Conservation (phyloP, 2,329 filamentous ascomycete genomes). For the Scedosporium aurantiacum region DNA sequence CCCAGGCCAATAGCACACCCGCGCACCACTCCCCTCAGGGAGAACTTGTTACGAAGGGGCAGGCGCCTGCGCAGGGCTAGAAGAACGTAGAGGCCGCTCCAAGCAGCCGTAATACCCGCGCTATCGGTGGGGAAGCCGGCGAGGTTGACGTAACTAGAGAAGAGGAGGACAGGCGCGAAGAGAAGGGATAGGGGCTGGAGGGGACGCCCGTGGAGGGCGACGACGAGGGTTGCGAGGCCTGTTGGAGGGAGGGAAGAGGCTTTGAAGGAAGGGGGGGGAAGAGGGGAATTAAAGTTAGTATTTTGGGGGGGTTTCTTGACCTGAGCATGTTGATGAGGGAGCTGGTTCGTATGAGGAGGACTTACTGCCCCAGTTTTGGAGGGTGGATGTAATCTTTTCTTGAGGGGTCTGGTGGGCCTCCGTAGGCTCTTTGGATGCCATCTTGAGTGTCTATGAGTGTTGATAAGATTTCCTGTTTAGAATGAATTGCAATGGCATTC, state of each 20-base stretch:
- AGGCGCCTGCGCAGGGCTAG: constrained; percentile 39
- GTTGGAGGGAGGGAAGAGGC: constrained; percentile 43
- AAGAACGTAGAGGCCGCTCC: constrained; percentile 46
- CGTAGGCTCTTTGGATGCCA: not conserved
- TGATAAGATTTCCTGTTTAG: not conserved
- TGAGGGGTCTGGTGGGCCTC: not conserved
- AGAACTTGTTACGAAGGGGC: constrained; percentile 28
- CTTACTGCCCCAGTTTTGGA: constrained; percentile 41
- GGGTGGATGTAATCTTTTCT: constrained; percentile 5
- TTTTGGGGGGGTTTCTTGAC: too few relatives aligned
- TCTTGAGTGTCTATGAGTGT: not conserved
- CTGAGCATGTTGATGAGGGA: not conserved
- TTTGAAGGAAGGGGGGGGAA: constrained; percentile 16
- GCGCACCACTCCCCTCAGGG: constrained; percentile 37
- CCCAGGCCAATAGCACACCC: constrained; percentile 39
- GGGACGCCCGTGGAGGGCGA: constrained; percentile 44
- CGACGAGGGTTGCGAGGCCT: constrained; percentile 43
- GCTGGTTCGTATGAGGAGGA: constrained; percentile 11
- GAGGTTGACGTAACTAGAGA: constrained; percentile 48
- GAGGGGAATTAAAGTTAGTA: not conserved
- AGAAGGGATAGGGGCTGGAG: constrained; percentile 38
- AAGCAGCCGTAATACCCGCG: constrained; percentile 44
- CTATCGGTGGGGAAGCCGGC: constrained; percentile 46
- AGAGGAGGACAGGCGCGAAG: constrained; percentile 40
- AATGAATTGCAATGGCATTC: not conserved